phyloP scores from a whole-genome alignment of 1,139 yeast species.

The Kodamaea derodonti region DNA sequence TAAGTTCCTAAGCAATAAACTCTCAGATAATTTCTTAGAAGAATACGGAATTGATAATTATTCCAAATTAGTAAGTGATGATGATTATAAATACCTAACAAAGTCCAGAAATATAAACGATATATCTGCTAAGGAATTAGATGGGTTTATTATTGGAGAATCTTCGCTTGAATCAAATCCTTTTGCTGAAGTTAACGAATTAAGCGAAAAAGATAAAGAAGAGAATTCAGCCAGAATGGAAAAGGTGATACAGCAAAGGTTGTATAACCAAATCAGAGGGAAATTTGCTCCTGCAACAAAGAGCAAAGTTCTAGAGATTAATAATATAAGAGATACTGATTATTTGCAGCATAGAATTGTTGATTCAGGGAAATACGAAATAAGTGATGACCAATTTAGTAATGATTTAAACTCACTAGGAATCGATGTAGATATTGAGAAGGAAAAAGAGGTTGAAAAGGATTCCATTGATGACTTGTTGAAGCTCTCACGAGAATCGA shows the following conservation, averaged over 20 bases:
- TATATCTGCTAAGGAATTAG: conserved; percentile 26
- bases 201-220: conserved; percentile 27
- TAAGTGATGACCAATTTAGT: conserved; percentile 5
- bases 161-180: conserved; percentile 10
- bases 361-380: conserved; percentile 2
- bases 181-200: conserved; percentile 6
- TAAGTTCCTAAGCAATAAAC: conserved; percentile 28
- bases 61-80: conserved; percentile 24
- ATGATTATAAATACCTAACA: conserved; percentile 24
- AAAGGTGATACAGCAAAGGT: conserved; percentile 24
- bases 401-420: conserved; percentile 7
- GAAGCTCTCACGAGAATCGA: background rate
- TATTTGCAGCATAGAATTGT: conserved; percentile 24
- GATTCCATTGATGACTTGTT: background rate
- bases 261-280: conserved; percentile 27
- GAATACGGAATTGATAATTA: conserved; percentile 40
- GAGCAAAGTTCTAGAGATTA: conserved; percentile 33
- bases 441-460: background rate
- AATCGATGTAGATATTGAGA: background rate
- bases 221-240: conserved; percentile 22
- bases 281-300: conserved; percentile 21
- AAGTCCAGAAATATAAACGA: conserved; percentile 20
- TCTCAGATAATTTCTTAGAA: conserved; percentile 33
- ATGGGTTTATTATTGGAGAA: conserved; percentile 37
- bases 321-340: conserved; percentile 28